Percentiles rank a stretch among this genome's conserved stretches.
phyloP scores from a whole-genome alignment of 2,329 filamentous ascomycete species.

The Fusarium sp. region DNA sequence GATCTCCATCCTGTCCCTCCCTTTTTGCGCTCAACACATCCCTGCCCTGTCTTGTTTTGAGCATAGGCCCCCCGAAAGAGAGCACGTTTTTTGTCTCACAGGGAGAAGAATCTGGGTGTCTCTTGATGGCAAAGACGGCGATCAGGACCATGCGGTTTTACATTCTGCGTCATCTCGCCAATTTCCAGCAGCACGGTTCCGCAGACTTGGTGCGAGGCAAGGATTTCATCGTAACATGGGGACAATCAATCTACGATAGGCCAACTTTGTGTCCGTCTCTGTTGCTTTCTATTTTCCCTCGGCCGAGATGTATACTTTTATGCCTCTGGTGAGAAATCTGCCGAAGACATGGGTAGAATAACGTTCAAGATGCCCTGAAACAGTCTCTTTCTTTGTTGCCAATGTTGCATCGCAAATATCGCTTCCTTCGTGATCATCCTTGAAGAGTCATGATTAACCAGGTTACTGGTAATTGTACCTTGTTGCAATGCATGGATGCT shows the following conservation, averaged over 20 bases:
- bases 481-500: neutral
- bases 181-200: constrained; percentile 34
- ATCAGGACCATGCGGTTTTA: neutral
- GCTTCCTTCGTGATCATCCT: neutral
- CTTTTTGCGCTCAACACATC: neutral
- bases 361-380: constrained; percentile 5
- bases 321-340: neutral
- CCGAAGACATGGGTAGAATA: neutral
- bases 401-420: constrained; percentile 13
- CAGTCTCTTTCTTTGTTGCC: neutral
- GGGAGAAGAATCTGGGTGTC: neutral
- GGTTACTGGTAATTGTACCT: neutral
- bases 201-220: constrained; percentile 7
- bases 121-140: neutral
- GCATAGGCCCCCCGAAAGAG: neutral
- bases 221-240: neutral
- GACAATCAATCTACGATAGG: constrained; percentile 7
- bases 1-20: neutral
- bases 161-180: constrained; percentile 26
- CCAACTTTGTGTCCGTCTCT: neutral
- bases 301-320: neutral
- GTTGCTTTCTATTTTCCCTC: neutral
- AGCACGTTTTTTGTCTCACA: constrained; percentile 6
- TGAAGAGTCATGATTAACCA: neutral
- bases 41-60: neutral